phyloP scores from a whole-genome alignment of 1,139 yeast species.

The Saccharomycopsis phalli region DNA sequence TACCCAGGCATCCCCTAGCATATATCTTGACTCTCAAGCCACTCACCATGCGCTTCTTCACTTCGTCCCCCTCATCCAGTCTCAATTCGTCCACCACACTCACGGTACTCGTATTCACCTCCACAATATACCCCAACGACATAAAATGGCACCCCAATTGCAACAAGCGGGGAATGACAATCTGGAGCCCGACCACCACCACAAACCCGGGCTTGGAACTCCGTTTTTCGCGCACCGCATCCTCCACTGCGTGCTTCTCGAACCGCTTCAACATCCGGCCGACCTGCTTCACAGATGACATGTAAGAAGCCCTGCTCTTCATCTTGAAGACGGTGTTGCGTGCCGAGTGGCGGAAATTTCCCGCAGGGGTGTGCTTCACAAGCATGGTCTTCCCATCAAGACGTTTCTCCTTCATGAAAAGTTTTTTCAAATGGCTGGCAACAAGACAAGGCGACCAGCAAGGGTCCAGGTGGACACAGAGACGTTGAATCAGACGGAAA shows the following conservation, averaged over 20 bases:
- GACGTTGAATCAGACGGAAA: slow-evolving; percentile 43
- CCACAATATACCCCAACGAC: slow-evolving; percentile 38
- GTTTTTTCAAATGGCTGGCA: too few relatives aligned
- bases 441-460: slow-evolving; percentile 36
- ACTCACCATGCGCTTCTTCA: slow-evolving; percentile 45
- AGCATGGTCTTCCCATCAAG: slow-evolving; percentile 5
- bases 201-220: slow-evolving; percentile 32
- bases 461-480: slow-evolving; percentile 68
- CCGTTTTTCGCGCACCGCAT: slow-evolving; percentile 14
- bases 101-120: slow-evolving; percentile 47
- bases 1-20: too few relatives aligned
- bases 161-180: slow-evolving; percentile 46
- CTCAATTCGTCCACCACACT: slow-evolving; percentile 63
- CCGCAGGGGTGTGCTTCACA: slow-evolving; percentile 14
- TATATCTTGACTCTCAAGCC: slow-evolving; percentile 48
- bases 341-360: slow-evolving; percentile 2
- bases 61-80: slow-evolving; percentile 21
- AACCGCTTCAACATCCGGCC: slow-evolving; percentile 2
- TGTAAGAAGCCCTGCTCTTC: slow-evolving; percentile 12
- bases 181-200: slow-evolving; percentile 61
- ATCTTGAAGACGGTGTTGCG: slow-evolving; percentile 7
- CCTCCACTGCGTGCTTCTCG: slow-evolving; percentile 2
- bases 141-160: slow-evolving; percentile 46
- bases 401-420: too few relatives aligned
- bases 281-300: slow-evolving; percentile 16